Percentiles rank a stretch among this genome's conserved stretches.
phyloP scores from a whole-genome alignment of 192 early-diverging fungal species.

The Linnemannia exigua region DNA sequence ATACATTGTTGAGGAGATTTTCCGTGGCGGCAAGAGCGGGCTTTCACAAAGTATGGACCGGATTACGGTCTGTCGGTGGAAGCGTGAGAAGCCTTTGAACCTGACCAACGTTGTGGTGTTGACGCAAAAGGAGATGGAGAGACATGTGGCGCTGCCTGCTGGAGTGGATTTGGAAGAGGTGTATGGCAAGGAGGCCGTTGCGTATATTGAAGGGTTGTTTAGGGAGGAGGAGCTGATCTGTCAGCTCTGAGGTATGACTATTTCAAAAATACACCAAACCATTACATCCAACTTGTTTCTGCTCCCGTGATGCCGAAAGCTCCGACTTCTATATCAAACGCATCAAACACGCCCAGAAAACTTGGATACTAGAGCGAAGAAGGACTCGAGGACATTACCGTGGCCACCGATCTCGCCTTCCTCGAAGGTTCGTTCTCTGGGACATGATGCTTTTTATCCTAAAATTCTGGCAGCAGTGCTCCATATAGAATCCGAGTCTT shows the following conservation, averaged over 20 bases:
- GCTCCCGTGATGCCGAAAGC: too few relatives aligned
- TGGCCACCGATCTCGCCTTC: too few relatives aligned
- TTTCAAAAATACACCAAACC: too few relatives aligned
- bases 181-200: constrained; percentile 69
- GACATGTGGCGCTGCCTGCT: constrained; percentile 65
- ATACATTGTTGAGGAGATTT: constrained; percentile 93
- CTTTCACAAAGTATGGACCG: constrained; percentile 82
- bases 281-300: too few relatives aligned
- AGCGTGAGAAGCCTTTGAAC: constrained; percentile 71
- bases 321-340: too few relatives aligned
- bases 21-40: constrained; percentile 83
- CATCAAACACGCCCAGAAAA: too few relatives aligned
- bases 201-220: constrained; percentile 64
- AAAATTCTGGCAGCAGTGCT: too few relatives aligned
- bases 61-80: constrained; percentile 84
- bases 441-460: too few relatives aligned
- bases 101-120: constrained; percentile 86
- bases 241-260: not conserved
- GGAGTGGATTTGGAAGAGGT: constrained; percentile 58
- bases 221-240: constrained; percentile 59
- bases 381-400: too few relatives aligned
- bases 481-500: too few relatives aligned
- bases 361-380: too few relatives aligned
- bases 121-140: constrained; percentile 83
- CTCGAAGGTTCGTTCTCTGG: too few relatives aligned